A percentile compares a stretch with the other conserved stretches of the same genome.
phyloP scores from a whole-genome alignment of 108 stramenopile species.

The Skeletonema costatum region DNA sequence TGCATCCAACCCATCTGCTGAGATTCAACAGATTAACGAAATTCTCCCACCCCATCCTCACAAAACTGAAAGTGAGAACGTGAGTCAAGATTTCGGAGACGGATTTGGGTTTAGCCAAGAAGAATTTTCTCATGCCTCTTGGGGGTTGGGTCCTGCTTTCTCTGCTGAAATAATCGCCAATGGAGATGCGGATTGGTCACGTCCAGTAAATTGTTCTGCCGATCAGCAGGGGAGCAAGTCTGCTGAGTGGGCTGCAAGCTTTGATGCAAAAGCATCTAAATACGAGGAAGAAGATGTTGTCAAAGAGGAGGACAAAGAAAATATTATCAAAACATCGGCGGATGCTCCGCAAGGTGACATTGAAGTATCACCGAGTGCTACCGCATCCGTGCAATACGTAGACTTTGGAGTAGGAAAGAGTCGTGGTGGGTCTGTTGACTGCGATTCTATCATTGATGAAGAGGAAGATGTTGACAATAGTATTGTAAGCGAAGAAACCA shows the following conservation, averaged over 20 bases:
- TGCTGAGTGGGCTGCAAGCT: not conserved
- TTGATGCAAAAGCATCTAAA: not conserved
- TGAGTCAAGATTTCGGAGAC: not conserved
- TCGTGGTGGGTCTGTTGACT: conserved; percentile 15
- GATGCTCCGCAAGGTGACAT: not conserved
- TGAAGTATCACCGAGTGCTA: not conserved
- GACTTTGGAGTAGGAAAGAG: conserved; percentile 19
- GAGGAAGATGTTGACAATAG: conserved; percentile 4
- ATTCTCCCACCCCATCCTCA: not conserved
- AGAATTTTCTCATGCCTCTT: not conserved
- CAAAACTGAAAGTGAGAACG: not conserved
- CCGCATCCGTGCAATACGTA: not conserved
- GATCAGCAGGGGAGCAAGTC: not conserved
- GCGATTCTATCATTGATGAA: not conserved
- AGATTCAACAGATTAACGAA: not conserved
- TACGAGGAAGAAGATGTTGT: not conserved
- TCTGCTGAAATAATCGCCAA: not conserved
- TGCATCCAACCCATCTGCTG: not conserved
- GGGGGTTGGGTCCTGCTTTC: not conserved
- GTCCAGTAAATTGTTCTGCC: not conserved
- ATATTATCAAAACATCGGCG: not conserved
- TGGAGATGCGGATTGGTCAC: not conserved
- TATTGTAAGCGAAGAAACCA: conserved; percentile 34
- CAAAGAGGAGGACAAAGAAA: not conserved
- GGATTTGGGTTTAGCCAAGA: not conserved